Base-by-base conservation (phyloP, 2,329 filamentous ascomycete species). In the Xylariomycetidae sp. region DNA sequence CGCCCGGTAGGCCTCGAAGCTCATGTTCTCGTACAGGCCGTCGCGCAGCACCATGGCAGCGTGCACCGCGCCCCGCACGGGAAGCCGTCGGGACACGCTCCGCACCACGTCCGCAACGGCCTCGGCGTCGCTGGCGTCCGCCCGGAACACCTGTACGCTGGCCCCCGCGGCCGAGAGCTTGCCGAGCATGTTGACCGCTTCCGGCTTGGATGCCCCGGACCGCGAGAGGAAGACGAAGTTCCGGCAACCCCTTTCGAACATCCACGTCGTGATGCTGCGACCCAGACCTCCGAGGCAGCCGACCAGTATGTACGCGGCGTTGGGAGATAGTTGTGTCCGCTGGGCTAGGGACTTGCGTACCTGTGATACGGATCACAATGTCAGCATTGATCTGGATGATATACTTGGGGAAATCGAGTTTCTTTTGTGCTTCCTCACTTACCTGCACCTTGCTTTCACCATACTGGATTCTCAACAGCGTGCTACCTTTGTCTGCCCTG, bases 241-340 rank as follows among this genome's bases (percentile, higher is more conserved):
- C 12, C 31, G 27, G 3, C 29, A 30, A 14, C 36, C 31, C 12
- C 36, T 25, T 19, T 38, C 36, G 10, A 34, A 25, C 36, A 38
- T 38, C 31, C 31, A 34, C 22, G 15, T 14, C 7, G 31, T 22
- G 23, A 38, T 13, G 13, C 36, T 38, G 11, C 31, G 31, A 16
- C 36, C 36, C 12, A 38, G 31, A 16, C 36, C 36, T 12, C 36
- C 36, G 16, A 38, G 31, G 17, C 36, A 38, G 4, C 36, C 36
- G 17, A 34, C 25, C 9, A 34, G 15, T 18, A 31, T 16, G 30
- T 37, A 37, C 23, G 34, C 25, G 10, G 30, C 23, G 16, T 28
- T 25, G 18, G 34, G 15, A 23, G 20, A 23, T 23, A 23, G 20
- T n/a, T 23, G 20, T n/a, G 20, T 23, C 20, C n/a, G 8, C 20